Base-by-base conservation (phyloP, 768 basidiomycete genomes). In the Trametes gibbosa region DNA sequence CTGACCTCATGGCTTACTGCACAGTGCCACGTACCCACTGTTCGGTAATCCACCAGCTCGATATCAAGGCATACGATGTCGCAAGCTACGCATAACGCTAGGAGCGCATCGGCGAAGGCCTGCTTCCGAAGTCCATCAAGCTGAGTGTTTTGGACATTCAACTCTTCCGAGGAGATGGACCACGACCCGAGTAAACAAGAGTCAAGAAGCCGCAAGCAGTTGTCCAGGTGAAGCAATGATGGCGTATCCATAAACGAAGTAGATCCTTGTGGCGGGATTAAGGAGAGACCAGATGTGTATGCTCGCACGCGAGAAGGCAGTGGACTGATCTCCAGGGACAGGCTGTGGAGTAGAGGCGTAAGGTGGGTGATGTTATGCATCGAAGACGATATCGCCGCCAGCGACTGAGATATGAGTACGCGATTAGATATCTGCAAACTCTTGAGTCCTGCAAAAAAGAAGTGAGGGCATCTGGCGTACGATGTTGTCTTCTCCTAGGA, bases 131-230 rank as follows among this genome's bases (percentile, higher is more conserved):
- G 78, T 17, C 65, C 66, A 1, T 73, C 72, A 24, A 82, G 60
- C 24, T 54, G 21, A 37, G 60, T 50, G 8, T 45, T 21, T 17
- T 40, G 57, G 10, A 14, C 3, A 12, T 16, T 21, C 35, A 12
- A 57, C 63, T 53, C 65, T 39, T 45, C 62, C 5, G 68, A 67
- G 7, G 58, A 67, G 10, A 69, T 65, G 25, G 65, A 65, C 86
- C 86, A 89, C 42, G 81, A 79, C 1, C 79, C 81, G 9, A 90
- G 72, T 1, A 91, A 76, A 67, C 80, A 86, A 1, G 79, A 74
- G 62, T 91, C 89, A 9, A 91, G 65, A 1, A 90, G 73, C 19
- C 76, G 75, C 34, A 91, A 74, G 61, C 84, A 82, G 29, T 81
- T 76, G 61, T 83, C 78, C 3, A 85, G 72, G 66, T 79, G 81